Conservation (phyloP, 345 rosid species). For the Draba incana region DNA sequence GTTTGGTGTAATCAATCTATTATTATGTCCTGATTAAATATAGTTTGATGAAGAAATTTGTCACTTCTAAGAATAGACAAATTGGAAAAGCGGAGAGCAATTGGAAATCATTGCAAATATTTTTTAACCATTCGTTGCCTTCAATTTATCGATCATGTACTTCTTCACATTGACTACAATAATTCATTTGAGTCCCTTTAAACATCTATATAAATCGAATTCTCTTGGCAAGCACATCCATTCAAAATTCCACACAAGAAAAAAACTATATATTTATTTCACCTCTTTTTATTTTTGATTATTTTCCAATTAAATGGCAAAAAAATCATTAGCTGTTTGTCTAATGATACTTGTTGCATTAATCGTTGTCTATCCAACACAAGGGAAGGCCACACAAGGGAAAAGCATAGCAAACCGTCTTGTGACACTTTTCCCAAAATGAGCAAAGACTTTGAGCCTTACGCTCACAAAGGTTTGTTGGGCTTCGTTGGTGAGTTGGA, state of each 20-base stretch:
- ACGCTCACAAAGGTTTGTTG: too few species aligned
- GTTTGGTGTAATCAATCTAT: too few species aligned
- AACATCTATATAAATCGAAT: slow-evolving; percentile 1
- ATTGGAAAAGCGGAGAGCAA: neutral
- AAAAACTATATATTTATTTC: neutral
- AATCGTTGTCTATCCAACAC: too few species aligned
- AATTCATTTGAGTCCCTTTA: neutral
- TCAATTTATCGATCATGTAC: neutral
- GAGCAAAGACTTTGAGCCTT: too few species aligned
- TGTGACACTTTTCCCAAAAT: too few species aligned
- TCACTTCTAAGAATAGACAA: neutral
- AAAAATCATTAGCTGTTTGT: slow-evolving; percentile 5
- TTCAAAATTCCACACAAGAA: neutral
- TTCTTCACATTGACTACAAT: neutral
- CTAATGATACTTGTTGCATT: slow-evolving; percentile 1
- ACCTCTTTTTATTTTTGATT: neutral
- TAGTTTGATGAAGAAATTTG: neutral
- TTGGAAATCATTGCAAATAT: neutral
- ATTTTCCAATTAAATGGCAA: neutral
- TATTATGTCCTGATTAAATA: too few species aligned
- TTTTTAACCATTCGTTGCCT: neutral
- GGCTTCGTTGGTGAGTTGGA: too few species aligned
- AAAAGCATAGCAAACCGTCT: too few species aligned
- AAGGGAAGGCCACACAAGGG: too few species aligned
- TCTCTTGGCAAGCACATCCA: neutral